Evolutionary conservation across 2,329 filamentous ascomycete genomes (phyloP).

Genomic region (Epichloe baconii): DNA sequence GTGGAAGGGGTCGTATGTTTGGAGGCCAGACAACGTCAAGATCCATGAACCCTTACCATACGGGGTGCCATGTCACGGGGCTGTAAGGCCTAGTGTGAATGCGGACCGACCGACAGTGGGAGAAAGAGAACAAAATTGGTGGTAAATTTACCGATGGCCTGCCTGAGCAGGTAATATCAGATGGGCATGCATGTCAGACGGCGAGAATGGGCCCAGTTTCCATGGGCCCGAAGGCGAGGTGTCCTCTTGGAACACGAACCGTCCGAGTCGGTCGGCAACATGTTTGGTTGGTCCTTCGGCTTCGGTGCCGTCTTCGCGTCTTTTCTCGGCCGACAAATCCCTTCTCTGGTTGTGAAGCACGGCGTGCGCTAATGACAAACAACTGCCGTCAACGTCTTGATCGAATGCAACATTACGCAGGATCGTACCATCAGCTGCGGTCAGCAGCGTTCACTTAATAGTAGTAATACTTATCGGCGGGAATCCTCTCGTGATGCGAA

Average conservation of each 20-base stretch:
- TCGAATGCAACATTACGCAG: neutral
- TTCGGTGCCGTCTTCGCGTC: neutral
- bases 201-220: no score
- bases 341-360: neutral
- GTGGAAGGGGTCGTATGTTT: no score
- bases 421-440: neutral
- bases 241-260: neutral
- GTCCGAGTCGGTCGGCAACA: neutral
- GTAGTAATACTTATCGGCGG: neutral
- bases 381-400: neutral
- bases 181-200: no score
- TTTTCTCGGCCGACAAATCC: neutral
- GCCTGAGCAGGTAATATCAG: no score
- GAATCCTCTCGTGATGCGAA: neutral
- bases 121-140: neutral
- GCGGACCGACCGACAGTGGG: neutral
- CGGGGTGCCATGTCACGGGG: no score
- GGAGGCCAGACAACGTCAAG: neutral
- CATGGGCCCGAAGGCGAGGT: no score
- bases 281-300: neutral
- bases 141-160: no score
- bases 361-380: neutral
- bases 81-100: neutral
- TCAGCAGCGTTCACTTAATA: neutral
- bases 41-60: neutral